Percentiles rank a stretch among this genome's conserved stretches.
Evolutionary conservation across 2,329 filamentous ascomycete genomes (phyloP).

Genomic region (Colletotrichum nymphaeae): DNA sequence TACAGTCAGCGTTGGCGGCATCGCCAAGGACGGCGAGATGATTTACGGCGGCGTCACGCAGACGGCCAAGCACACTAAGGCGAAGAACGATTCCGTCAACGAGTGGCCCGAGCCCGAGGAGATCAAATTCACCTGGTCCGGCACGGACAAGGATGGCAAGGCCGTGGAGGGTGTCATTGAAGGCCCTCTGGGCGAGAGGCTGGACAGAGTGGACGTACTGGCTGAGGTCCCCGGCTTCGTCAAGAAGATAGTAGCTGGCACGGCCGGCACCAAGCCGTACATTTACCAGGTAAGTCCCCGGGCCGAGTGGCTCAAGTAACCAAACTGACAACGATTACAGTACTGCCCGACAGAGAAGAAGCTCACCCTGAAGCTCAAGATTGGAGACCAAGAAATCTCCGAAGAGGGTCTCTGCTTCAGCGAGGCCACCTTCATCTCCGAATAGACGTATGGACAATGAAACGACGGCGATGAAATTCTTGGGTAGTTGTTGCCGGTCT

Average conservation of each 20-base stretch:
- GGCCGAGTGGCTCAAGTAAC: background rate
- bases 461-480: background rate
- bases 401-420: constrained; percentile 85
- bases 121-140: constrained; percentile 81
- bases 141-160: constrained; percentile 81
- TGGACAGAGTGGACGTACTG: constrained; percentile 95
- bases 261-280: constrained; percentile 94
- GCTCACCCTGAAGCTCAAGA: constrained; percentile 82
- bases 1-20: constrained; percentile 82
- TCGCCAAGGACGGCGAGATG: constrained; percentile 85
- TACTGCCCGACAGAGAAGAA: constrained; percentile 74
- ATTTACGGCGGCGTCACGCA: constrained; percentile 76
- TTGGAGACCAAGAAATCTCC: constrained; percentile 80
- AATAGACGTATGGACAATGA: constrained; percentile 43
- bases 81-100: constrained; percentile 79
- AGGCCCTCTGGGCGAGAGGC: constrained; percentile 73
- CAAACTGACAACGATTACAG: constrained; percentile 56
- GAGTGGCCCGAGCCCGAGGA: constrained; percentile 89
- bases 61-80: constrained; percentile 75
- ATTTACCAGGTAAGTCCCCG: constrained; percentile 84
- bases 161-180: constrained; percentile 76
- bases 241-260: constrained; percentile 90
- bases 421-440: constrained; percentile 97
- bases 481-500: constrained; percentile 27
- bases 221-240: constrained; percentile 95